Conservation (phyloP, 164 flowering plant genomes). For the Tetracentron sinense region DNA sequence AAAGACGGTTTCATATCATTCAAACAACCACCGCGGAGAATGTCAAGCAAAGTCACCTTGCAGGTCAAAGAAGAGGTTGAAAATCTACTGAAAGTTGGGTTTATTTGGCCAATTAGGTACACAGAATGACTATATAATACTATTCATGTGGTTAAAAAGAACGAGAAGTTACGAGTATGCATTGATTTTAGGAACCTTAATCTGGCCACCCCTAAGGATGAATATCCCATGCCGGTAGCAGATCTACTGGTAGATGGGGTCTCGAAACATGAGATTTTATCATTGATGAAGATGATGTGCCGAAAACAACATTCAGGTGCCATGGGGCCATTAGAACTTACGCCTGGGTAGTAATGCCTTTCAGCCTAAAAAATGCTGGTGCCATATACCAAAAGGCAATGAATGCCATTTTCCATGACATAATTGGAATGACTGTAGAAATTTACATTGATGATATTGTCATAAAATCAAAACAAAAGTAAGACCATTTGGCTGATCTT, state of each 20-base stretch:
- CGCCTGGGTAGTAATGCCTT: slow-evolving; percentile 4
- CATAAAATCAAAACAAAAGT: neutral
- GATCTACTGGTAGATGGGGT: neutral
- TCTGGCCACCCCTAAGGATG: neutral
- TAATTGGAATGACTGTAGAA: neutral
- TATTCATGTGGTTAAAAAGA: neutral
- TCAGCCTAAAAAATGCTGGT: slow-evolving; percentile 10
- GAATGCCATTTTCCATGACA: slow-evolving; percentile 8
- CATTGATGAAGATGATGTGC: neutral
- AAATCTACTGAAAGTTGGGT: neutral
- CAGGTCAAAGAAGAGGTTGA: slow-evolving; percentile 1
- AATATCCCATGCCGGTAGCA: neutral
- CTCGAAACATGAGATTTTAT: neutral
- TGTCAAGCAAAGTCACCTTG: neutral
- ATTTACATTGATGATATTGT: slow-evolving; percentile 9
- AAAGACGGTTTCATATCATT: neutral
- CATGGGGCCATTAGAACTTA: neutral
- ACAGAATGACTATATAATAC: neutral
- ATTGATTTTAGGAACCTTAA: slow-evolving; percentile 2
- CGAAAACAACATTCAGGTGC: neutral
- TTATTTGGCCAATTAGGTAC: neutral
- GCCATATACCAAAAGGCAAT: slow-evolving; percentile 9
- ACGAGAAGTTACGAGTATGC: neutral
- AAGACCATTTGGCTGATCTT: neutral
- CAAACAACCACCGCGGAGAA: neutral